phyloP scores from a whole-genome alignment of 495 filamentous ascomycete species.

The Penicillium salamii region DNA sequence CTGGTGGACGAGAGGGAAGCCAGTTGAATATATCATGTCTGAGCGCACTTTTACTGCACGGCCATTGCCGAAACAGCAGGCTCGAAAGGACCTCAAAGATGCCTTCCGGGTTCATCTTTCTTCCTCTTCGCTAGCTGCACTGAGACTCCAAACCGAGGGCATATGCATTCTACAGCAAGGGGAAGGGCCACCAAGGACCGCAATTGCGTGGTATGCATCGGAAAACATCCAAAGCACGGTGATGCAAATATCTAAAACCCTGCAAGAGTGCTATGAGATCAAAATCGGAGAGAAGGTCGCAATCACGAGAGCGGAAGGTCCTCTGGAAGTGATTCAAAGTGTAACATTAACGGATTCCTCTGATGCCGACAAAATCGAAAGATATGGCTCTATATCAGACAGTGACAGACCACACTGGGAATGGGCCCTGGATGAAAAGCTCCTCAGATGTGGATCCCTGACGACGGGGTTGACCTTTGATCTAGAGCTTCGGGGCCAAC shows the following conservation, averaged over 20 bases:
- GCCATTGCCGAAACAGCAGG: constrained; percentile 46
- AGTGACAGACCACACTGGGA: constrained; percentile 58
- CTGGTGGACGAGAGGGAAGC: neutral
- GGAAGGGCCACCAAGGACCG: constrained; percentile 46
- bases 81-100: constrained; percentile 52
- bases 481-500: constrained; percentile 45
- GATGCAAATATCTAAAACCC: constrained; percentile 61
- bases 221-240: constrained; percentile 63
- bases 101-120: constrained; percentile 66
- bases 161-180: constrained; percentile 50
- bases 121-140: constrained; percentile 56
- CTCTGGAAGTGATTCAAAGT: constrained; percentile 37
- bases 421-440: constrained; percentile 57
- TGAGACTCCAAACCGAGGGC: constrained; percentile 61
- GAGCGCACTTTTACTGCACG: constrained; percentile 53
- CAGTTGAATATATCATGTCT: constrained; percentile 24
- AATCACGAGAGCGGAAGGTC: constrained; percentile 44
- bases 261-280: constrained; percentile 63
- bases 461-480: constrained; percentile 45
- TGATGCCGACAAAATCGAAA: constrained; percentile 31
- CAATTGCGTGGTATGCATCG: constrained; percentile 62
- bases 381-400: constrained; percentile 32
- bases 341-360: constrained; percentile 53
- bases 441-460: constrained; percentile 47
- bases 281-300: constrained; percentile 60